Evolutionary conservation across 352 stramenopile species (phyloP).

Genomic region (Plasmopara viticola): DNA sequence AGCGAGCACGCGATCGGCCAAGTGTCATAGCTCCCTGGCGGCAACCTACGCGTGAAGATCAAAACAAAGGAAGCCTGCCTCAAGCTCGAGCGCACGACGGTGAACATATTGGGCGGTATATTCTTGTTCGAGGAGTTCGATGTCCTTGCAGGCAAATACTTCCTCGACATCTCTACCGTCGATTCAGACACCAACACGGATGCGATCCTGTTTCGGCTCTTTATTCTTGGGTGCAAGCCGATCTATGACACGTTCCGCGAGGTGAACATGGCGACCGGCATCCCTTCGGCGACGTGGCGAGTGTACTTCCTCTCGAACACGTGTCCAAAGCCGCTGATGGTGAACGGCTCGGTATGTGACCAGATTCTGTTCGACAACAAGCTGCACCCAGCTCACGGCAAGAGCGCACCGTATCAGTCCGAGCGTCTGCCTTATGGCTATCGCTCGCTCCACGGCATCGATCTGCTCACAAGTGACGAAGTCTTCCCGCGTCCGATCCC

Average conservation of each 20-base stretch:
- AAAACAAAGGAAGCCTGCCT: not conserved
- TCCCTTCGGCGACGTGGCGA: not conserved
- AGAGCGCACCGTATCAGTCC: constrained; percentile 1
- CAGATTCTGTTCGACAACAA: not conserved
- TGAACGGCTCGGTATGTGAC: not conserved
- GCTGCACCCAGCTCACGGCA: not conserved
- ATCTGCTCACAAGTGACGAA: not conserved
- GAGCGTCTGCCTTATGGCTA: not conserved
- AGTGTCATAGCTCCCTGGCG: not conserved
- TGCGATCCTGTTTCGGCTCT: not conserved
- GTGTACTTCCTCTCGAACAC: not conserved
- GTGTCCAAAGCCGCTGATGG: not conserved
- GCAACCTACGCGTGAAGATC: not conserved
- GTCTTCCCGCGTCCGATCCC: not conserved
- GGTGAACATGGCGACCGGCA: not conserved
- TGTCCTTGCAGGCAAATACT: not conserved
- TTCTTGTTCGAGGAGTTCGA: not conserved
- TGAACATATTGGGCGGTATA: not conserved
- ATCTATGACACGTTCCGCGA: not conserved
- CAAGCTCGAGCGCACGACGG: not conserved
- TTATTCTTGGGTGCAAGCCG: not conserved
- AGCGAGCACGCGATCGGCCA: not conserved
- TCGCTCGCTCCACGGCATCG: not conserved
- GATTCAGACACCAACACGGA: not conserved
- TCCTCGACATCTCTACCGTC: not conserved